These are phyloP conservation scores for Caloboletus inedulis DNA, from an alignment of 1,284 basidiomycete species.

Conservation along the genomic window DNA sequence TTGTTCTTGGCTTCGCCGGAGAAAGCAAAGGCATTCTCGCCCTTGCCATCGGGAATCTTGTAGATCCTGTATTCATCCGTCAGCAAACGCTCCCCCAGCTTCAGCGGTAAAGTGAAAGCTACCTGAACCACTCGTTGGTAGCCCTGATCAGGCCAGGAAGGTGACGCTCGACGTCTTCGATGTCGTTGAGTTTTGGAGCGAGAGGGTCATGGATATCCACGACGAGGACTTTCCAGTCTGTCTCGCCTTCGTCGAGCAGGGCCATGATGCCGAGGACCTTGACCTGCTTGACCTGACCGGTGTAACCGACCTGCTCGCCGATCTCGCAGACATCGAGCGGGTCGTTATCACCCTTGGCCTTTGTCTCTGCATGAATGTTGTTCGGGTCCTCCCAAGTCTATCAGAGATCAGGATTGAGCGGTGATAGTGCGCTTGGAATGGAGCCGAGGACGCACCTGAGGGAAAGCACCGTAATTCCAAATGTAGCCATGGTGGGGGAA, in stretches of 20 bases:
- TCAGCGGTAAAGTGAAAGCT: constrained; percentile 15
- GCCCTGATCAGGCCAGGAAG: constrained; percentile 95
- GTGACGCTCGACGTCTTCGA: constrained; percentile 99
- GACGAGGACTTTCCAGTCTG: constrained; percentile 98
- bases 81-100: neutral
- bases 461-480: constrained; percentile 99
- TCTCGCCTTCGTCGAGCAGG: constrained; percentile 95
- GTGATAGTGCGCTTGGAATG: constrained; percentile 4
- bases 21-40: constrained; percentile 99
- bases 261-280: constrained; percentile 99
- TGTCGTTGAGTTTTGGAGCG: constrained; percentile 95
- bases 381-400: constrained; percentile 99
- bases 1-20: constrained; percentile 99
- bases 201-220: constrained; percentile 97
- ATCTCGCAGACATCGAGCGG: constrained; percentile 99
- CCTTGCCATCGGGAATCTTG: constrained; percentile 99
- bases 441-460: constrained; percentile 58
- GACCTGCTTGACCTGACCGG: constrained; percentile 99
- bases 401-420: neutral
- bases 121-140: constrained; percentile 97
- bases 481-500: constrained; percentile 99
- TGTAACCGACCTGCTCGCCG: constrained; percentile 97
- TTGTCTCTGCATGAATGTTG: constrained; percentile 90
- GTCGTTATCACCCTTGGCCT: constrained; percentile 99
- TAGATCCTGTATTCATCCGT: constrained; percentile 67